Evolutionary conservation across 345 rosid species (phyloP).

Genomic region (Eutrema heterophyllum): DNA sequence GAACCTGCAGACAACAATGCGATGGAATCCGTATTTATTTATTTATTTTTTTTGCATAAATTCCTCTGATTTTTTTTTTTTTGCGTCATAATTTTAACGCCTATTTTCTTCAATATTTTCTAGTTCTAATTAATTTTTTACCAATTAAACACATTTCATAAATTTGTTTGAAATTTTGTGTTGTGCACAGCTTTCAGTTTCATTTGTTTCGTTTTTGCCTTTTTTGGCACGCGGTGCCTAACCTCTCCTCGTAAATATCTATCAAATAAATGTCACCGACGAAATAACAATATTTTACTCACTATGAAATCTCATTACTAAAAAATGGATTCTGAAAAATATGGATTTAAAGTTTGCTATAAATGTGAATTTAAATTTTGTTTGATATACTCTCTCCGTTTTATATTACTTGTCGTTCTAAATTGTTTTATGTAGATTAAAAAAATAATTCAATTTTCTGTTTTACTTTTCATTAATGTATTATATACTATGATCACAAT

Average conservation of each 20-base stretch:
- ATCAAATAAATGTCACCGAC: constrained; percentile 10
- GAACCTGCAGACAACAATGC: constrained; percentile 21
- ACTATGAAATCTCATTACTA: background rate
- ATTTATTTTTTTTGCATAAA: background rate
- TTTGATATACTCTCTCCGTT: too few relatives aligned
- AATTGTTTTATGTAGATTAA: too few relatives aligned
- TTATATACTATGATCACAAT: too few relatives aligned
- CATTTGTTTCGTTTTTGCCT: background rate
- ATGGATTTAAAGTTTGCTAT: background rate
- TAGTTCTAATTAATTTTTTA: background rate
- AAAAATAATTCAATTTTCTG: too few relatives aligned
- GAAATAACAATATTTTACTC: background rate
- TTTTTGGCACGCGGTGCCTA: constrained; percentile 24
- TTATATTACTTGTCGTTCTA: too few relatives aligned
- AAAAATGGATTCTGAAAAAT: too few relatives aligned
- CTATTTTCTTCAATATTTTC: background rate
- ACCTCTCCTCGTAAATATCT: constrained; percentile 13
- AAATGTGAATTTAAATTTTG: too few relatives aligned
- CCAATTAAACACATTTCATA: background rate
- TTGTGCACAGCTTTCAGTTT: constrained; percentile 11
- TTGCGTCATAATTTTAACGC: constrained; percentile 8
- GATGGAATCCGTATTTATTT: constrained; percentile 12
- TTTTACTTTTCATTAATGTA: too few relatives aligned
- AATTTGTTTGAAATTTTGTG: background rate
- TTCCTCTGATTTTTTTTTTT: background rate